Evolutionary conservation across 345 rosid species (phyloP).

Genomic region (Cochlearia excelsa): DNA sequence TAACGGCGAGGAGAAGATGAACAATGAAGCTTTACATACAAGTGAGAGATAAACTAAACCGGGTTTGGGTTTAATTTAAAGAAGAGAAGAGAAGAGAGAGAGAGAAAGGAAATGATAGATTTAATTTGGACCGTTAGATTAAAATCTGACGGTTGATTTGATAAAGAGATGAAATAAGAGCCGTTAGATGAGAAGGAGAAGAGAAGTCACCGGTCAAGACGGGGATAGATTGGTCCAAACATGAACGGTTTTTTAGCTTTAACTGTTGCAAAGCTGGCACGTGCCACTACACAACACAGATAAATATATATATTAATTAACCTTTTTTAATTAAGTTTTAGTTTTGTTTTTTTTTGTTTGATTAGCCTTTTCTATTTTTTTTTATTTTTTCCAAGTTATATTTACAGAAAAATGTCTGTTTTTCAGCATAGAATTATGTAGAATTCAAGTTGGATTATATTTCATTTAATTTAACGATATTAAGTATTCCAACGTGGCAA

Average conservation of each 20-base stretch:
- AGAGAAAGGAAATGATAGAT: conserved; percentile 29
- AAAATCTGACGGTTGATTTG: conserved; percentile 35
- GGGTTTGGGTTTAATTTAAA: conserved; percentile 43
- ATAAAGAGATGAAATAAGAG: background rate
- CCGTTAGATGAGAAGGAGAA: conserved; percentile 46
- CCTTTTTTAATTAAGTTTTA: background rate
- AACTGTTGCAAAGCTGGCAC: conserved; percentile 55
- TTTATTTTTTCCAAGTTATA: background rate
- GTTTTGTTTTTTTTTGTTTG: background rate
- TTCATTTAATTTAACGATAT: too few species aligned
- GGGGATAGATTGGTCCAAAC: conserved; percentile 62
- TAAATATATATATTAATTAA: background rate
- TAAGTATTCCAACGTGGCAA: background rate
- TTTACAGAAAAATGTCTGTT: conserved; percentile 18
- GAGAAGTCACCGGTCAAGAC: conserved; percentile 42
- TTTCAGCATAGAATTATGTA: background rate
- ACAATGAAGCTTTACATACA: background rate
- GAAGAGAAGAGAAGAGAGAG: conserved; percentile 8
- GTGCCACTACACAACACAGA: conserved; percentile 41
- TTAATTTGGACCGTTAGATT: conserved; percentile 50
- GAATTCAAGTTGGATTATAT: too few species aligned
- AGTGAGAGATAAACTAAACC: conserved; percentile 17
- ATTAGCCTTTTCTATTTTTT: background rate
- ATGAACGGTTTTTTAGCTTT: conserved; percentile 42
- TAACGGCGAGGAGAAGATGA: conserved; percentile 15